A percentile compares a stretch with the other conserved stretches of the same genome.
phyloP scores from a whole-genome alignment of 176 grass and related monocot genomes.

The Elaeis guineensis region DNA sequence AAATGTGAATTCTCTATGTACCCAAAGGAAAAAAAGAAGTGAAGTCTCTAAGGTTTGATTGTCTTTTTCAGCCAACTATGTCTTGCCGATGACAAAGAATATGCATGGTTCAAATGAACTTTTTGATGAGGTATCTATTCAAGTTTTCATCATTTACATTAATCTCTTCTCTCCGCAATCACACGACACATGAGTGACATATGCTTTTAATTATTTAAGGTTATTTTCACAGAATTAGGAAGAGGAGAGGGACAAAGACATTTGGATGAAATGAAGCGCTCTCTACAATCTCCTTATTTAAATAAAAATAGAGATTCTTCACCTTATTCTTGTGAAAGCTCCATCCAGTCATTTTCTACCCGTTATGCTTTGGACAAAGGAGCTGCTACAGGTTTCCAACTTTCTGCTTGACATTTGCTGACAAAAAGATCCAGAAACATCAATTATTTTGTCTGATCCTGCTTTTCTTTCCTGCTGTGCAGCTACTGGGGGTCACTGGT shows the following conservation, averaged over 20 bases:
- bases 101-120: constrained; percentile 46
- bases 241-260: constrained; percentile 43
- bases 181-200: constrained; percentile 2
- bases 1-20: constrained; percentile 4
- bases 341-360: neutral
- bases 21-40: neutral
- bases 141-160: neutral
- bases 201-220: constrained; percentile 23
- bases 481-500: constrained; percentile 1
- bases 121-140: constrained; percentile 47
- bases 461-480: neutral
- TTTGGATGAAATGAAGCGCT: constrained; percentile 37
- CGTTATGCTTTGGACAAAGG: neutral
- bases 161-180: neutral
- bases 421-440: no score
- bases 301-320: constrained; percentile 7
- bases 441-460: no score
- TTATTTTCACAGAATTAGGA: constrained; percentile 49
- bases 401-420: neutral
- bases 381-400: constrained; percentile 3
- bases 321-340: constrained; percentile 6
- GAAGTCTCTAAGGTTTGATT: constrained; percentile 3
- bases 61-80: constrained; percentile 46
- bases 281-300: constrained; percentile 3
- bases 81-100: constrained; percentile 42